Conservation (phyloP, 148 eudicot genomes). For the Mesembryanthemum crystallinum region DNA sequence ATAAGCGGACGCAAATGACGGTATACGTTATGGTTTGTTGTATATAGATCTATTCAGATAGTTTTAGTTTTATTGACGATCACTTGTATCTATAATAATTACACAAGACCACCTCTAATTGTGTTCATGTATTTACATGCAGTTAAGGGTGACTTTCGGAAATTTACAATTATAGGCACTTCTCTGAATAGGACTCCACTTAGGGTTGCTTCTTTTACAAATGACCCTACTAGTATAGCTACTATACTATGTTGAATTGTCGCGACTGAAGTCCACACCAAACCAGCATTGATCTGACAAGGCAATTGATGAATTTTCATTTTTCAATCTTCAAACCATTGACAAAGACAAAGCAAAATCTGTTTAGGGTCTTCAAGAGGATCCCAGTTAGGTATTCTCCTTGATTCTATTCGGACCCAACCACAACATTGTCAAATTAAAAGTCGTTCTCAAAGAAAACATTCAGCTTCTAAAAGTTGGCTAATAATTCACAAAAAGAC, state of each 20-base stretch:
- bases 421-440: background rate
- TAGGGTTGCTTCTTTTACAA: no score
- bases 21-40: no score
- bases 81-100: no score
- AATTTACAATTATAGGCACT: no score
- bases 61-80: no score
- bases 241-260: background rate
- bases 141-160: no score
- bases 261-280: background rate
- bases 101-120: no score
- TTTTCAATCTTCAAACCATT: conserved; percentile 12
- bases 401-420: conserved; percentile 24
- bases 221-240: no score
- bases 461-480: background rate
- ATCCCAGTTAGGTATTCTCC: conserved; percentile 29
- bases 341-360: conserved; percentile 30
- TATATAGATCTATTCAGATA: no score
- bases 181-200: no score
- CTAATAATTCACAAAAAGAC: background rate
- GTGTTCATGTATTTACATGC: no score
- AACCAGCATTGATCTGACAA: conserved; percentile 20
- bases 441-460: background rate
- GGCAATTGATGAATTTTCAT: background rate
- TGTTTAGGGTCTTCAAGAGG: conserved; percentile 19
- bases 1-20: background rate